A percentile compares a stretch with the other conserved stretches of the same genome.
Conservation (phyloP, 2,329 filamentous ascomycete species). For the Botrytis squamosa region DNA sequence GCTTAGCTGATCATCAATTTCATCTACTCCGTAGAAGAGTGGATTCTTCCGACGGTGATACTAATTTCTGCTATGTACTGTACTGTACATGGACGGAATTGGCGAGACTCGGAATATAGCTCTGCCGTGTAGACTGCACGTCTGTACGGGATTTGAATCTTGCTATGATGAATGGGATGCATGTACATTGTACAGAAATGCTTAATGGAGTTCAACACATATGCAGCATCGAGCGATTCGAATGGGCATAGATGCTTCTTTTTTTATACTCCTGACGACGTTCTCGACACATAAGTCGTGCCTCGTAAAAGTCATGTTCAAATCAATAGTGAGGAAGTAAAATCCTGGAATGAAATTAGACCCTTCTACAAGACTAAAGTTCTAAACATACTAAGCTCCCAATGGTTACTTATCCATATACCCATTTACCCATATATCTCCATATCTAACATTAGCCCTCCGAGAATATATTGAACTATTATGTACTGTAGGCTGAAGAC, state of each 20-base stretch:
- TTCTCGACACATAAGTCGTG: neutral
- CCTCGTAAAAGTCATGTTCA: neutral
- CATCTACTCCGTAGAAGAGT: neutral
- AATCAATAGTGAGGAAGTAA: neutral
- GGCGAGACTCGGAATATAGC: slow-evolving; percentile 3
- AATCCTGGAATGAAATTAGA: neutral
- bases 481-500: neutral
- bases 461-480: slow-evolving; percentile 6
- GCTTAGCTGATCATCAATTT: slow-evolving; percentile 5
- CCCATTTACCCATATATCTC: slow-evolving; percentile 4
- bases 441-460: slow-evolving; percentile 3
- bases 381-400: neutral
- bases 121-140: neutral
- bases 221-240: neutral
- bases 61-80: neutral
- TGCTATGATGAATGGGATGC: neutral
- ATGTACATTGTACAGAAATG: neutral
- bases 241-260: neutral
- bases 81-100: neutral
- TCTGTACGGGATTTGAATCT: neutral
- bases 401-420: neutral
- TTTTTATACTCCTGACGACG: neutral
- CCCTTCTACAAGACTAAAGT: too few relatives aligned
- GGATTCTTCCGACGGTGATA: neutral
- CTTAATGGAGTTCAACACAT: neutral